Evolutionary conservation across 495 filamentous ascomycete species (phyloP).

Genomic region (Xanthoparmelia taractica): DNA sequence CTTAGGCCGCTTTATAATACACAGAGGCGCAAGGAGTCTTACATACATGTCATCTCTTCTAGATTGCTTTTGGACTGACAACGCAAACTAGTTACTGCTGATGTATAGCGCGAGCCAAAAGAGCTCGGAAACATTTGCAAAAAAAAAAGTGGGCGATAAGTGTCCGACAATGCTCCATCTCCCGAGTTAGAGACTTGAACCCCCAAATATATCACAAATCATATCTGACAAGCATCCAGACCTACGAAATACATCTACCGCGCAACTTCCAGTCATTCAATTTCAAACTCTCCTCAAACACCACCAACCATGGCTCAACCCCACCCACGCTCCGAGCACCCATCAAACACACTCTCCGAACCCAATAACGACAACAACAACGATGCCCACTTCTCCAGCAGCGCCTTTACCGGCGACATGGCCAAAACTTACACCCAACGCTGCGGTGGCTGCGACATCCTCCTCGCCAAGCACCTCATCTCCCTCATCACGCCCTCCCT

Average conservation of each 20-base stretch:
- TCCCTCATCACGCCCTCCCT: conserved; percentile 9
- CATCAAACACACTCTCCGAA: neutral
- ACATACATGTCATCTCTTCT: neutral
- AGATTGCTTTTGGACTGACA: neutral
- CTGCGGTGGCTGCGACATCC: conserved; percentile 21
- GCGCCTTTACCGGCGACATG: conserved; percentile 11
- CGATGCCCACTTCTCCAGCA: neutral
- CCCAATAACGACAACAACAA: neutral
- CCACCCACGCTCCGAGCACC: neutral
- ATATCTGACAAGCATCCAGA: neutral
- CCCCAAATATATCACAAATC: neutral
- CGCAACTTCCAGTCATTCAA: too few species aligned
- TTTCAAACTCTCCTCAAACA: neutral
- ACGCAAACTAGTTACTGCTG: neutral
- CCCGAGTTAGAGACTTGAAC: neutral
- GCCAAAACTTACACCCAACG: conserved; percentile 20
- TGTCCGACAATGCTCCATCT: neutral
- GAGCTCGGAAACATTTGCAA: neutral
- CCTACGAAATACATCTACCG: neutral
- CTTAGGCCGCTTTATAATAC: too few species aligned
- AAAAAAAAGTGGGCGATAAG: conserved; percentile 11
- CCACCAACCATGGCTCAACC: neutral
- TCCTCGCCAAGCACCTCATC: conserved; percentile 14
- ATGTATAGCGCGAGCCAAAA: neutral
- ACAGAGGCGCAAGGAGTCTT: too few species aligned